Evolutionary conservation across 2,329 filamentous ascomycete genomes (phyloP), one percentile per base, ranked within the genome.

Genomic region (Phymatotrichopsis omnivora): DNA sequence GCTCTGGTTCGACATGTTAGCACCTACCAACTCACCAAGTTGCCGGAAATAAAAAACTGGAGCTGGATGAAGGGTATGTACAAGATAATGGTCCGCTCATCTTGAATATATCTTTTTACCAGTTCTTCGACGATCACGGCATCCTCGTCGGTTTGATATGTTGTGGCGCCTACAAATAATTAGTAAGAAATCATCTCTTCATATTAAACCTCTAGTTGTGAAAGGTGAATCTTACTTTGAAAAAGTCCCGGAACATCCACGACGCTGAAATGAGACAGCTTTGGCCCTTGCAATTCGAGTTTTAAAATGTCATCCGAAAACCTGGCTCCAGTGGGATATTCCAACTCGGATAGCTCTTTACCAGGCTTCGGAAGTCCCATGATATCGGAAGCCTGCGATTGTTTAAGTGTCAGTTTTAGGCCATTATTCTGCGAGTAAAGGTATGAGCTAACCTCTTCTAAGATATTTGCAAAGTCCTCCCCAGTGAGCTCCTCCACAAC

Each of bases 161-260:
- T 49, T 7, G 56, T 58, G 1, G 55, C 52, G 24, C 49, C 56
- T 58, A 40, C 1, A n/a, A 12, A 25, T 17, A 11, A 25, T 29
- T 7, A 19, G 4, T 17, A n/a, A 10, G 25, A 39, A 19, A 2
- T 11, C n/a, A n/a, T n/a, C n/a, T n/a, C n/a, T n/a, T n/a, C n/a
- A n/a, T n/a, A n/a, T n/a, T n/a, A n/a, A n/a, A n/a, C n/a, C n/a
- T n/a, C n/a, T 31, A 28, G 24, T 5, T 25, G 14, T 25, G 12
- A n/a, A 19, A 24, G 29, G 39, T 25, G 25, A 8, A 19, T 31
- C 45, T 33, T 51, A 58, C 56, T 57, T 33, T 59, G 56, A 25
- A 59, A 58, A 20, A 59, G 42, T 7, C 57, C 57, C 7, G 57
- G 57, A 8, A 59, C 51, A 35, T 59, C 57, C 10, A 59, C 56